phyloP scores from a whole-genome alignment of 176 grass and related monocot species.

The Rhynchospora pubera region DNA sequence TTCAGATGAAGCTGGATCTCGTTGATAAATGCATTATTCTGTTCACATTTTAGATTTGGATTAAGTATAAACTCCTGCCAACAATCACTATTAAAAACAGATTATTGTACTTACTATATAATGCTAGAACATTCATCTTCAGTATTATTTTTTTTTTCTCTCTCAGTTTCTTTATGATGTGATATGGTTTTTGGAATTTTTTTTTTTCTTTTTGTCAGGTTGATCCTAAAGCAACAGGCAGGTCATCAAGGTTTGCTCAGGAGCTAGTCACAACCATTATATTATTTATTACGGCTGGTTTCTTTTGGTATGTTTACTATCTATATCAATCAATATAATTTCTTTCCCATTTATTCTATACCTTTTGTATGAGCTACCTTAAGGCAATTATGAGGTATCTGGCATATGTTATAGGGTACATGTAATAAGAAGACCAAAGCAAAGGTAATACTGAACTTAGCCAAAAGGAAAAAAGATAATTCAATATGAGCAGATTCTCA shows the following conservation, averaged over 20 bases:
- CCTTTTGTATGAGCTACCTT: background rate
- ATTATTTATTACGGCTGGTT: slow-evolving; percentile 59
- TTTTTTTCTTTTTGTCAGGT: slow-evolving; percentile 55
- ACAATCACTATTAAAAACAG: background rate
- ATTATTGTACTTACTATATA: background rate
- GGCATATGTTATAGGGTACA: background rate
- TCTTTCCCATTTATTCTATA: background rate
- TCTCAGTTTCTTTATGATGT: background rate
- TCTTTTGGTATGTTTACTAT: slow-evolving; percentile 65
- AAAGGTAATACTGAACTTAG: slow-evolving; percentile 7
- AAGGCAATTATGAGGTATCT: background rate
- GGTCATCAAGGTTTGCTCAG: slow-evolving; percentile 73
- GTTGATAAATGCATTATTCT: background rate
- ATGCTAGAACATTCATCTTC: background rate
- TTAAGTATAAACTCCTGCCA: background rate
- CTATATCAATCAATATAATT: background rate
- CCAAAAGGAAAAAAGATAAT: background rate
- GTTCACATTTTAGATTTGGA: background rate
- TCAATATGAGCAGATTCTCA: background rate
- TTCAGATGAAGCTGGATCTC: background rate
- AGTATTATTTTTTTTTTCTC: background rate
- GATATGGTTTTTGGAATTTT: slow-evolving; percentile 9
- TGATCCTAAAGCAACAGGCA: slow-evolving; percentile 85
- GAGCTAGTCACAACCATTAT: slow-evolving; percentile 79
- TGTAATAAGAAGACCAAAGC: background rate